Evolutionary conservation across 2,329 filamentous ascomycete species (phyloP), one percentile per base, ranked within the genome.

Genomic region (Penicillium janthinellum): DNA sequence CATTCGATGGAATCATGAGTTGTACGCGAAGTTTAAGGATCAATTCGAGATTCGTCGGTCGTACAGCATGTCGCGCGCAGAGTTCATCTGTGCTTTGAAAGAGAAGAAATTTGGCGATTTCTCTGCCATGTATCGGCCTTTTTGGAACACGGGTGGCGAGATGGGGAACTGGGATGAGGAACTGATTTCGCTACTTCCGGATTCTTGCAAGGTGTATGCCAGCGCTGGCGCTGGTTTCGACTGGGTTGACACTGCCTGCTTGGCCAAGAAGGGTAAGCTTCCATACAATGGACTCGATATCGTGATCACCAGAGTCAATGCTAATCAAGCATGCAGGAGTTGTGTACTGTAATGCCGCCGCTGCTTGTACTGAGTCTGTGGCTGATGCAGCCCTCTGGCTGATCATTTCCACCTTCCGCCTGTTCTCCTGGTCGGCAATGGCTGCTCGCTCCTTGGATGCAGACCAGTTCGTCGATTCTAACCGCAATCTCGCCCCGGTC

Each of bases 331-430:
- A 6, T 48, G 8, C 11, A 73, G 71, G 70, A 11, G 66, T 73
- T 3, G 45, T 64, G 15, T 92, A 91, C 76, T 91, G 89, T 79
- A 91, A 92, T 75, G 84, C 86, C 2, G 88, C 88, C 1, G 82
- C 86, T 1, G 88, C 89, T 0, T 88, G 88, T 38, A 87, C 87
- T 6, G 89, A 92, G 68, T 86, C 88, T 4, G 89, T 91, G 1
- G 88, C 89, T 53, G 90, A 92, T 73, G 86, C 90, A 62, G 86
- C 88, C 17, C 80, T 90, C 42, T 87, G 86, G 68, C 83, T 89
- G 66, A 84, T 92, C 65, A 83, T 92, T 52, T 84, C 84, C 8
- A 86, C 85, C 14, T 92, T 91, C 78, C 86, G 89, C 54, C 82
- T 85, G 48, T 82, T 92, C 12, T 81, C 85, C 1, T 90, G 88